phyloP scores from a whole-genome alignment of 768 basidiomycete genomes.

The Phaeolepiota aurea region DNA sequence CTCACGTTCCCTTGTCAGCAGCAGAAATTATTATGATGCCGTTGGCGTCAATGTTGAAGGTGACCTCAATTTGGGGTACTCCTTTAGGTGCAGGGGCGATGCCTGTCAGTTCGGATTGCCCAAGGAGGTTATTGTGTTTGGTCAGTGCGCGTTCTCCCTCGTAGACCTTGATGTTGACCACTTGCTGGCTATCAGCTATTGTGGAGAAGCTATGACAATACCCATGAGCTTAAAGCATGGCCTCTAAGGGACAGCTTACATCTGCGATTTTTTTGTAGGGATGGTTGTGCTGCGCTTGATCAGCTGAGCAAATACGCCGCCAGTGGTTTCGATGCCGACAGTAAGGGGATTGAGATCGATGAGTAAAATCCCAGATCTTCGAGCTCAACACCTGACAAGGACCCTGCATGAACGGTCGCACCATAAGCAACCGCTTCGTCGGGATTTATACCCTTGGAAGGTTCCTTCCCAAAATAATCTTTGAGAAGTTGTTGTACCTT shows the following conservation, averaged over 20 bases:
- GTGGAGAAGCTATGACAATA: conserved; percentile 65
- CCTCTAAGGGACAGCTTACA: conserved; percentile 13
- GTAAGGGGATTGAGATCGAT: conserved; percentile 51
- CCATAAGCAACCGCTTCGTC: conserved; percentile 72
- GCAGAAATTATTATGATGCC: conserved; percentile 81
- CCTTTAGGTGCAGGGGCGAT: conserved; percentile 85
- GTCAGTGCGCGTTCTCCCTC: conserved; percentile 87
- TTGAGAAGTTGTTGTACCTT: conserved; percentile 57
- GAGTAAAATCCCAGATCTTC: conserved; percentile 42
- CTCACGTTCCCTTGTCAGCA: conserved; percentile 71
- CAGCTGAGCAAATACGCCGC: conserved; percentile 49
- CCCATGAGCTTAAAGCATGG: neutral
- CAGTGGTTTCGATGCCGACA: conserved; percentile 57
- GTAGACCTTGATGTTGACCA: conserved; percentile 83
- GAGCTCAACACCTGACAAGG: conserved; percentile 57
- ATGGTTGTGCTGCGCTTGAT: conserved; percentile 41
- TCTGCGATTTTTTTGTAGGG: conserved; percentile 43
- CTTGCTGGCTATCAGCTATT: conserved; percentile 81
- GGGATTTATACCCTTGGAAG: conserved; percentile 59
- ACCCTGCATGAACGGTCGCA: conserved; percentile 62
- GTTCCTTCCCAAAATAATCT: conserved; percentile 62
- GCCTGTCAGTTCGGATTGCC: conserved; percentile 86
- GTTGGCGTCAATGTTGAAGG: conserved; percentile 84
- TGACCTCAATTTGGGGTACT: conserved; percentile 87
- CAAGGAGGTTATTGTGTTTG: conserved; percentile 85